phyloP scores from a whole-genome alignment of 176 grass and related monocot genomes.

The Avena insularis region DNA sequence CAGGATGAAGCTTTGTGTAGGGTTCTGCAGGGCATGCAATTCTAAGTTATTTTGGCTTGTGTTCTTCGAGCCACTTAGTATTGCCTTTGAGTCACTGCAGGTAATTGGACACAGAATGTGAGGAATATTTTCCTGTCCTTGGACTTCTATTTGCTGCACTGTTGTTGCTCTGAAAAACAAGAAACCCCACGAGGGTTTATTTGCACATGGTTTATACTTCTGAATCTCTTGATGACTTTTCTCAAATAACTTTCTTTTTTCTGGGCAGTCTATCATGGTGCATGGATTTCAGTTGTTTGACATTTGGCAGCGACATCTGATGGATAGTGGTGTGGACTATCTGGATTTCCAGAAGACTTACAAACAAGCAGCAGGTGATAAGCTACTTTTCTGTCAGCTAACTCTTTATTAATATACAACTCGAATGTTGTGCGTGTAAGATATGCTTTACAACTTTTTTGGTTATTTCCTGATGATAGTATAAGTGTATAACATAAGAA shows the following conservation, averaged over 20 bases:
- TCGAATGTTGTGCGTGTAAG: constrained; percentile 24
- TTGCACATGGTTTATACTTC: constrained; percentile 5
- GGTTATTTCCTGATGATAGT: constrained; percentile 30
- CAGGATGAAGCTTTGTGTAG: constrained; percentile 89
- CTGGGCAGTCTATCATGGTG: constrained; percentile 89
- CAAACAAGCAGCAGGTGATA: constrained; percentile 86
- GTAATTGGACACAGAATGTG: constrained; percentile 56
- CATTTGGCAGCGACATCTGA: constrained; percentile 77
- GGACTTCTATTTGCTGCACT: constrained; percentile 20
- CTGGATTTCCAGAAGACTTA: constrained; percentile 76
- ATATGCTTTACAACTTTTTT: constrained; percentile 46
- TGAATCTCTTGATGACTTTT: constrained; percentile 40
- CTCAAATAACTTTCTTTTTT: constrained; percentile 44
- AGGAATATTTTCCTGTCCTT: not conserved
- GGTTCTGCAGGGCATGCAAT: constrained; percentile 72
- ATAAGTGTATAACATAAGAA: constrained; percentile 26
- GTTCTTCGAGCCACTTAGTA: constrained; percentile 93
- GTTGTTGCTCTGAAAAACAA: not conserved
- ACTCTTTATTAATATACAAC: constrained; percentile 28
- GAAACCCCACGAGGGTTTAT: constrained; percentile 17
- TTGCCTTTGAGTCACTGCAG: constrained; percentile 95
- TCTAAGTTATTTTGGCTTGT: constrained; percentile 91
- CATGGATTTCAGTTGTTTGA: constrained; percentile 99
- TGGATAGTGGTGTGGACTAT: constrained; percentile 66
- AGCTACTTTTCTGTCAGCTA: constrained; percentile 11